Evolutionary conservation across 2,329 filamentous ascomycete genomes (phyloP).

Genomic region (Aspergillus versicolor): DNA sequence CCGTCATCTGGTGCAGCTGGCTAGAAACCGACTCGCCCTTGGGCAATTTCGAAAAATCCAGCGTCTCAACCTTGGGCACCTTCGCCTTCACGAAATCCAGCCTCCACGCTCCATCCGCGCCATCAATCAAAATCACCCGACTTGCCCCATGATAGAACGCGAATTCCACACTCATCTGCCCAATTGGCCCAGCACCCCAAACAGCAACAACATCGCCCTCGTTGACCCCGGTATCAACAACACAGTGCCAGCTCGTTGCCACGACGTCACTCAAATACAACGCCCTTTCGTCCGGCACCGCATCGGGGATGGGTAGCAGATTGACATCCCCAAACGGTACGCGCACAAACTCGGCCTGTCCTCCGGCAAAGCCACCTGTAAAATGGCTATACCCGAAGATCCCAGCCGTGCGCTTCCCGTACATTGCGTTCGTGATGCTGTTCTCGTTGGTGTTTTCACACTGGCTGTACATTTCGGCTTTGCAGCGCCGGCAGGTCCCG

Average conservation of each 20-base stretch:
- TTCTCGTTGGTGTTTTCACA: slow-evolving; percentile 80
- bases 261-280: slow-evolving; percentile 81
- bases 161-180: slow-evolving; percentile 72
- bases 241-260: slow-evolving; percentile 74
- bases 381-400: slow-evolving; percentile 74
- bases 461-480: slow-evolving; percentile 73
- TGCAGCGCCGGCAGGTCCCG: slow-evolving; percentile 70
- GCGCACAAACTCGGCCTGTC: slow-evolving; percentile 82
- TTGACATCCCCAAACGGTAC: slow-evolving; percentile 81
- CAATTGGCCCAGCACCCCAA: slow-evolving; percentile 85
- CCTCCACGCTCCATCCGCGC: slow-evolving; percentile 60
- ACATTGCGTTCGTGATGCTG: slow-evolving; percentile 69
- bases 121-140: slow-evolving; percentile 77
- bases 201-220: slow-evolving; percentile 75
- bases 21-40: slow-evolving; percentile 65
- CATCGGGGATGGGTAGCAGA: slow-evolving; percentile 72
- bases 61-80: slow-evolving; percentile 63
- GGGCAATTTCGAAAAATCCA: slow-evolving; percentile 68
- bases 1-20: slow-evolving; percentile 70
- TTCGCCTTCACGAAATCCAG: slow-evolving; percentile 66
- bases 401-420: slow-evolving; percentile 68
- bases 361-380: slow-evolving; percentile 82
- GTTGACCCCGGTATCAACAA: slow-evolving; percentile 81
- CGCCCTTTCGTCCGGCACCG: slow-evolving; percentile 80
- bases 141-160: slow-evolving; percentile 69